Evolutionary conservation across 2,329 filamentous ascomycete genomes (phyloP).

Genomic region (Pyrenophora graminea): DNA sequence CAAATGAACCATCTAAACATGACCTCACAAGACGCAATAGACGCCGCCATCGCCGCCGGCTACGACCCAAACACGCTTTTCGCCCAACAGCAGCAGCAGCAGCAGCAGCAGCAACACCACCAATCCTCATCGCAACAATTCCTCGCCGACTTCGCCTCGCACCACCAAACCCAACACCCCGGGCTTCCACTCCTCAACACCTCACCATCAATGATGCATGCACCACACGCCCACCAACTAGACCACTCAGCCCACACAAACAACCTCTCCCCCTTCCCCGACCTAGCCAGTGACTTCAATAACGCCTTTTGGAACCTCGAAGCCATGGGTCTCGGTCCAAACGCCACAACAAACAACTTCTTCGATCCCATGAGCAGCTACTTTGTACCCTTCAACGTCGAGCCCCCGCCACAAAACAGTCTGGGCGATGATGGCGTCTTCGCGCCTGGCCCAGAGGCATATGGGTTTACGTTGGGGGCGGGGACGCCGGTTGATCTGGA

Average conservation of each 20-base stretch:
- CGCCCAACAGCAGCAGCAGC: slow-evolving; percentile 25
- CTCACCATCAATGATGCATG: slow-evolving; percentile 34
- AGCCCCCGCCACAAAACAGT: slow-evolving; percentile 60
- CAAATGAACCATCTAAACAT: slow-evolving; percentile 37
- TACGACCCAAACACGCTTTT: slow-evolving; percentile 40
- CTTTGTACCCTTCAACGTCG: slow-evolving; percentile 93
- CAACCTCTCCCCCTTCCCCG: slow-evolving; percentile 37
- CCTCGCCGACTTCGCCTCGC: slow-evolving; percentile 54
- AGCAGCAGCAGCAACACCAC: slow-evolving; percentile 27
- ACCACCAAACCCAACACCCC: slow-evolving; percentile 32
- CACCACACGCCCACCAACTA: slow-evolving; percentile 37
- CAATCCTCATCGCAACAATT: slow-evolving; percentile 37
- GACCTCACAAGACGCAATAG: slow-evolving; percentile 36
- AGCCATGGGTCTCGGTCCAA: slow-evolving; percentile 30
- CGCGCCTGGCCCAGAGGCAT: slow-evolving; percentile 21
- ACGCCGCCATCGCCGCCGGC: slow-evolving; percentile 30
- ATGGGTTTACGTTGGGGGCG: slow-evolving; percentile 16
- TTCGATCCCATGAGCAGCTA: slow-evolving; percentile 67
- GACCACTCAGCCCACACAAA: slow-evolving; percentile 13
- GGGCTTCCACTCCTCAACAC: slow-evolving; percentile 48
- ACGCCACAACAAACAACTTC: slow-evolving; percentile 30
- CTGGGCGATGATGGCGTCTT: slow-evolving; percentile 45
- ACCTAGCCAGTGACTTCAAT: slow-evolving; percentile 39
- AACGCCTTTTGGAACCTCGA: slow-evolving; percentile 43
- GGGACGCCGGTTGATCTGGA: slow-evolving; percentile 17